phyloP scores from a whole-genome alignment of 331 rosid species.

The Rhamnella rubrinervis region DNA sequence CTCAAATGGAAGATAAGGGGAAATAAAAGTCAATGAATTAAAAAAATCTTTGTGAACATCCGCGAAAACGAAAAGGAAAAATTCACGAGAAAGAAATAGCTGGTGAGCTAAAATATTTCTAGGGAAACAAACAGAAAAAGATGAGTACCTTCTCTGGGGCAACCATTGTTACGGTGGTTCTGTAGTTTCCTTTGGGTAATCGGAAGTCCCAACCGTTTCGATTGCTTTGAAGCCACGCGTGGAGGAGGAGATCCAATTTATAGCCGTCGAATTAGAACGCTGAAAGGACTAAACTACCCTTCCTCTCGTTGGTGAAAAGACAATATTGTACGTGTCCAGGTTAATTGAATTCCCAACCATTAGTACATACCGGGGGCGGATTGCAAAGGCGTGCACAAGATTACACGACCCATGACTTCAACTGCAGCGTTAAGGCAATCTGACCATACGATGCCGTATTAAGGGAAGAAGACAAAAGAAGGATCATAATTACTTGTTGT shows the following conservation, averaged over 20 bases:
- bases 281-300: conserved; percentile 21
- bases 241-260: not conserved
- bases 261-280: not conserved
- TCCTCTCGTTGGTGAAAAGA: not conserved
- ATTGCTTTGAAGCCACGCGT: conserved; percentile 11
- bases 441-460: too few species aligned
- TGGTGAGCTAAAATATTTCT: not conserved
- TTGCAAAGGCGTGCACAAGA: too few species aligned
- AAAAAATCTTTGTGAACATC: not conserved
- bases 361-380: too few species aligned
- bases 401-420: too few species aligned
- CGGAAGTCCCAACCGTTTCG: not conserved
- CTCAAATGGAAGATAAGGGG: not conserved
- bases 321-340: conserved; percentile 18
- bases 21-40: not conserved
- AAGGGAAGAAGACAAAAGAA: too few species aligned
- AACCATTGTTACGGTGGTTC: conserved; percentile 22
- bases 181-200: not conserved
- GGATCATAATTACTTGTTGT: too few species aligned
- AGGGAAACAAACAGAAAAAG: conserved; percentile 15
- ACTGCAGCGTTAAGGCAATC: too few species aligned
- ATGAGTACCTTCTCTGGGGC: conserved; percentile 24
- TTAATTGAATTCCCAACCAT: not conserved
- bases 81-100: not conserved
- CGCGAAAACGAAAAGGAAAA: not conserved